These are phyloP conservation scores for Litchi chinensis DNA, from an alignment of 345 rosid species.

Conservation along the genomic window DNA sequence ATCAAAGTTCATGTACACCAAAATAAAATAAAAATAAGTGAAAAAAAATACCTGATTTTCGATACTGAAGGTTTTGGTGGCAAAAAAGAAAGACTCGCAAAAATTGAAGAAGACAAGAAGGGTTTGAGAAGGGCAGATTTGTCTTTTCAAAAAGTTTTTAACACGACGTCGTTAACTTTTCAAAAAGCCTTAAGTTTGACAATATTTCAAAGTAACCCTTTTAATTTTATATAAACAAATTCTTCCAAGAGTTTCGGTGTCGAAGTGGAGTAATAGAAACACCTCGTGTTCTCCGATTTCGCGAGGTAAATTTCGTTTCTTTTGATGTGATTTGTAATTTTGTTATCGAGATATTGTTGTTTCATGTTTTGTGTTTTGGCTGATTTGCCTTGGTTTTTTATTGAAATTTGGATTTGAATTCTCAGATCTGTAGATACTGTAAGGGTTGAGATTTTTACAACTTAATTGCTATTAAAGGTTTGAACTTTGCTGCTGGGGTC, in stretches of 20 bases:
- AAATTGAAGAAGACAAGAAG: neutral
- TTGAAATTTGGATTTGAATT: neutral
- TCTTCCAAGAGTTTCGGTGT: neutral
- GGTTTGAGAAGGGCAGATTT: neutral
- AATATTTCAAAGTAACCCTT: too few species aligned
- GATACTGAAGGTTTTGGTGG: neutral
- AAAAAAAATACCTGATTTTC: conserved; percentile 5
- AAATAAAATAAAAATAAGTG: neutral
- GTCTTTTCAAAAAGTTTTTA: neutral
- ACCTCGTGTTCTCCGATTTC: conserved; percentile 21
- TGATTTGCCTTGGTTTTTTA: neutral
- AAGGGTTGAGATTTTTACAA: neutral
- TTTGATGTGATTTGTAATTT: neutral
- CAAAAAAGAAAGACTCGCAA: neutral
- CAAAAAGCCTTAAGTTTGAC: too few species aligned
- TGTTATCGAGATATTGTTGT: neutral
- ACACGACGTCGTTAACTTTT: neutral
- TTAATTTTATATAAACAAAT: neutral
- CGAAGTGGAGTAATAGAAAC: neutral
- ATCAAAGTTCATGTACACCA: neutral
- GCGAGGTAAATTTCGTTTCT: conserved; percentile 14
- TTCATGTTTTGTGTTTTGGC: neutral
- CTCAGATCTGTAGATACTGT: conserved; percentile 10
- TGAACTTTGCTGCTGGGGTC: neutral
- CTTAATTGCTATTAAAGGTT: neutral